Evolutionary conservation across 192 early-diverging fungal species (phyloP), one percentile per base, ranked within the genome.

Genomic region (Paraglomus occultum): DNA sequence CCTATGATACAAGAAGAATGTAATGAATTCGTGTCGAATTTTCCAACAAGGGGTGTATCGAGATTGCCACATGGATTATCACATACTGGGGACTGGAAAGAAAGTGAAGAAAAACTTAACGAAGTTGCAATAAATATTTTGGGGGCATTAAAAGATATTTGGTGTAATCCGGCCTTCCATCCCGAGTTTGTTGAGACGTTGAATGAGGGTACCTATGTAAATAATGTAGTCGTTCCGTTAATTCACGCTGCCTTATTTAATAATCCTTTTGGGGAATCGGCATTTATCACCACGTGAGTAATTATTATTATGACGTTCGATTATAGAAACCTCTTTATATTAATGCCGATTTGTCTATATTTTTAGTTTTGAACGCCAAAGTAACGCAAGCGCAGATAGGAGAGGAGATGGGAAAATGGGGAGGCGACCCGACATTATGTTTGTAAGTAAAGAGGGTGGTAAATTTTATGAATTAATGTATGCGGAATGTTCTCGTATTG

Each of bases 391-490:
- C 46, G 58, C 38, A 15, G 42, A 60, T 44, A 40, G 58, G 20
- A 60, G 40, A 60, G 40, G 15, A 3, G 40, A 60, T 2, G 40
- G 40, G 3, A 44, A 49, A 60, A 31, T 31, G 42, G 58, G 42
- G 20, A 40, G 58, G 18, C 58, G 58, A 15, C 58, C 58, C 38
- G 15, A 60, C 18, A 44, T 60, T 60, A 60, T 60, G 58, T 44
- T 60, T 15, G n/a, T 60, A 7, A 12, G 40, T 60, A 60, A 44
- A 18, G 42, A 60, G 20, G n/a, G 23, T 44, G 4, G 18, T 60
- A 60, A 60, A 60, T 60, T 44, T 60, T 60, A 60, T 44, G 58
- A 60, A n/a, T 6, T 60, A 14, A 60, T 60, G 42, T 60, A 60
- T 44, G 8, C 58, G 15, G 42, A 60, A 44, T 60, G 42, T 60